These are phyloP conservation scores for Vitis hybrid DNA, from an alignment of 177 flowering plant species.

Conservation along the genomic window DNA sequence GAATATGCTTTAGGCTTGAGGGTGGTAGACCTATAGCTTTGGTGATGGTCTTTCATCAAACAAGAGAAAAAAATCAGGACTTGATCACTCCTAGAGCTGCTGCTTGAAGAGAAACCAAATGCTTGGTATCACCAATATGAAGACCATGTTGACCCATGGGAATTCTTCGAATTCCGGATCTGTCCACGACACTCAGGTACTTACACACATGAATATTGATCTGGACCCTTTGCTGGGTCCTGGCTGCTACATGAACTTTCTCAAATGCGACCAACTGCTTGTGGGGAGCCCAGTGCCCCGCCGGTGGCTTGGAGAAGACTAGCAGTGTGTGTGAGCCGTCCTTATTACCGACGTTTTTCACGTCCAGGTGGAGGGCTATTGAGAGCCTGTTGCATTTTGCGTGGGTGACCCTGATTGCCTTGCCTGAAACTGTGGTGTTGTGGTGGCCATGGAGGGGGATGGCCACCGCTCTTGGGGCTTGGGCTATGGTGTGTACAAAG, in stretches of 20 bases:
- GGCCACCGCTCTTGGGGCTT: conserved; percentile 46
- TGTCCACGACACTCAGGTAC: conserved; percentile 65
- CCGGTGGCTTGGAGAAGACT: conserved; percentile 67
- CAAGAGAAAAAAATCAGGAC: conserved; percentile 7
- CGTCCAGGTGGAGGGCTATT: conserved; percentile 49
- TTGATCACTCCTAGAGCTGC: conserved; percentile 40
- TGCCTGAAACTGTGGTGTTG: conserved; percentile 17
- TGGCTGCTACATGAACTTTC: conserved; percentile 57
- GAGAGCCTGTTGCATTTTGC: conserved; percentile 57
- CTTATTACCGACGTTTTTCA: conserved; percentile 52
- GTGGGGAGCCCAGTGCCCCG: conserved; percentile 60
- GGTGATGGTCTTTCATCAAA: too few relatives aligned
- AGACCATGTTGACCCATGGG: conserved; percentile 75
- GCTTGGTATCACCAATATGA: conserved; percentile 58
- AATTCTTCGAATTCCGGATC: conserved; percentile 60
- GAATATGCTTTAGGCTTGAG: too few relatives aligned
- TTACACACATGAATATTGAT: conserved; percentile 74
- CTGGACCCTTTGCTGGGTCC: conserved; percentile 35
- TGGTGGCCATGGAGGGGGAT: conserved; percentile 56
- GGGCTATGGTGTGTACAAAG: conserved; percentile 47
- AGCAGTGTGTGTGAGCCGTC: conserved; percentile 77
- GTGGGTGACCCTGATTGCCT: conserved; percentile 63
- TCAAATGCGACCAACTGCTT: conserved; percentile 75
- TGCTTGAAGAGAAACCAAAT: conserved; percentile 54
- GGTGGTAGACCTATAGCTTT: too few relatives aligned